Base-by-base conservation (phyloP, 495 filamentous ascomycete species). In the Beverwykella pulmonaria region DNA sequence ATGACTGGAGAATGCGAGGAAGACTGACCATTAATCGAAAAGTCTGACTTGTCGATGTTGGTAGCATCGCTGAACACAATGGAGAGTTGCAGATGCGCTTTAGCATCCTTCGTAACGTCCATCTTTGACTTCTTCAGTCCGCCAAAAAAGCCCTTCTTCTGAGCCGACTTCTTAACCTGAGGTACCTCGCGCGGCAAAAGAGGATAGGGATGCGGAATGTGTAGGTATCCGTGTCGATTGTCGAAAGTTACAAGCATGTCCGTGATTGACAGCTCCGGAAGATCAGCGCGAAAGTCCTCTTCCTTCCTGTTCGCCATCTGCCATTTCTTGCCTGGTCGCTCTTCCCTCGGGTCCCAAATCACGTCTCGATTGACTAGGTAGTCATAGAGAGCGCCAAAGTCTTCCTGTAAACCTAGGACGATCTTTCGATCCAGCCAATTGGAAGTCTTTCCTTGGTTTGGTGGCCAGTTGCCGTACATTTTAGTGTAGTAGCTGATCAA, bases 361-460 rank as follows among this genome's bases (percentile, higher is more conserved):
- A 89, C 80, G 54, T 90, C 85, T 2, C 86, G 81, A 74, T 90
- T 87, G 34, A 91, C 87, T 4, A 91, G 79, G 67, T 89, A 91
- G 72, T 90, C 87, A 61, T 90, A 91, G 17, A 91, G 78, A 4
- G 86, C 82, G 17, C 84, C 82, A 59, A 90, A 90, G 68, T 91
- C 88, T 36, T 79, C 80, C 65, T 88, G 85, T n/a, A 91, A 75
- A 26, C 77, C 74, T 26, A 81, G 77, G 1, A 83, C 83, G 20
- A 88, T 73, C 29, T 79, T 79, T 25, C 88, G 76, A 14, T 85
- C 88, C 30, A 91, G 78, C 84, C 87, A 89, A n/a, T n/a, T n/a
- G n/a, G n/a, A n/a, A 25, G 32, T 81, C 17, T 76, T 77, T 36
- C 81, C 81, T 25, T 74, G 75, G 12, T 75, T 79, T 0, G 86